Evolutionary conservation across 352 stramenopile genomes (phyloP).

Genomic region (Phytophthora cactorum): DNA sequence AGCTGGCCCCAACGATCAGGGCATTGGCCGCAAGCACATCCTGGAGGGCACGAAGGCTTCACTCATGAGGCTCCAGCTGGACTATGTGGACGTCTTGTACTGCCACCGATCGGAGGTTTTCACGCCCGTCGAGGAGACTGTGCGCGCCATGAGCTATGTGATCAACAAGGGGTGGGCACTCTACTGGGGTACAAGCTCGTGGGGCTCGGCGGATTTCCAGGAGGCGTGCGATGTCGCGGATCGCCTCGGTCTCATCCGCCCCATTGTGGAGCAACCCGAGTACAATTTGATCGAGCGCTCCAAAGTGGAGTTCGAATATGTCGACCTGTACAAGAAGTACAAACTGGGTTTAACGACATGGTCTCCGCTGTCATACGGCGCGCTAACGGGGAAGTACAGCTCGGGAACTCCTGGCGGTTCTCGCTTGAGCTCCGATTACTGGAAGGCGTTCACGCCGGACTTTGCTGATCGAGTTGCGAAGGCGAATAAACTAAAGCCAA

Average conservation of each 20-base stretch:
- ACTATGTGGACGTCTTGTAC: conserved; percentile 52
- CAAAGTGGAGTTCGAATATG: conserved; percentile 62
- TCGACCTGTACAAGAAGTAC: conserved; percentile 43
- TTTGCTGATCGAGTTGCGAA: too few relatives aligned
- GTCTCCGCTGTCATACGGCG: too few relatives aligned
- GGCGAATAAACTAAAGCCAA: too few relatives aligned
- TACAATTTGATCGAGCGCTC: conserved; percentile 67
- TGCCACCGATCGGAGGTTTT: conserved; percentile 39
- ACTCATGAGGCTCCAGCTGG: conserved; percentile 31
- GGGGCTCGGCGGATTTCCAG: conserved; percentile 47
- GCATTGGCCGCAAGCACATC: too few relatives aligned
- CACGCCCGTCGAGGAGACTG: conserved; percentile 52
- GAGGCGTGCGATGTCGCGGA: conserved; percentile 47
- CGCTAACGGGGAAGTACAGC: too few relatives aligned
- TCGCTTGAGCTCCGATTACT: too few relatives aligned
- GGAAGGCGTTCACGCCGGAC: too few relatives aligned
- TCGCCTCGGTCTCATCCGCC: conserved; percentile 15
- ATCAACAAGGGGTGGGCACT: conserved; percentile 50
- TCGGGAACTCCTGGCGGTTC: too few relatives aligned
- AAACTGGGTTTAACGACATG: too few relatives aligned
- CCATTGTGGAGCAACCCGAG: conserved; percentile 53
- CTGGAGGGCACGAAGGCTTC: conserved; percentile 48
- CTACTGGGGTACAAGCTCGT: conserved; percentile 62
- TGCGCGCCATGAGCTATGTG: conserved; percentile 57
- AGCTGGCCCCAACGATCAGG: conserved; percentile 24